phyloP scores from a whole-genome alignment of 2,329 filamentous ascomycete species.

The Rhexocercosporidium sp. region DNA sequence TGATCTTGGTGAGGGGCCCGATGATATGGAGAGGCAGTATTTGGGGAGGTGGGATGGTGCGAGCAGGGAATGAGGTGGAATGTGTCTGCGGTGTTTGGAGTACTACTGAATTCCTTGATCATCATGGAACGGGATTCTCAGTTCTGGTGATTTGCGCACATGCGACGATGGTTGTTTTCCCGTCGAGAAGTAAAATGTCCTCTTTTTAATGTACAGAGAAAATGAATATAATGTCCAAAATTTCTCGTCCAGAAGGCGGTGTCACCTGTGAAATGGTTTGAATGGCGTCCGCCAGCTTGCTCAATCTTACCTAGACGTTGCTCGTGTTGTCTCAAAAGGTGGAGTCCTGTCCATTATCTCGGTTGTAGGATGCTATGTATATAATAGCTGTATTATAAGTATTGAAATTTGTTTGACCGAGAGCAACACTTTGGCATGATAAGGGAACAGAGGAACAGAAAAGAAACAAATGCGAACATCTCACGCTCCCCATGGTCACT shows the following conservation, averaged over 20 bases:
- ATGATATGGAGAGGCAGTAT: slow-evolving; percentile 13
- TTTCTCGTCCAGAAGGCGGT: no score
- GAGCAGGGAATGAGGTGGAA: not conserved
- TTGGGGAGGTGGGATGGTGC: slow-evolving; percentile 5
- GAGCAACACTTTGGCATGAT: not conserved
- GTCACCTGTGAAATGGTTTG: no score
- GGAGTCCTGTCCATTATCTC: not conserved
- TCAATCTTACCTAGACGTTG: not conserved
- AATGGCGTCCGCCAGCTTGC: not conserved
- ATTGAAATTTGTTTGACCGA: not conserved
- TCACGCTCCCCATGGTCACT: not conserved
- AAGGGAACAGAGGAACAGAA: no score
- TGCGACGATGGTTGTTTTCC: not conserved
- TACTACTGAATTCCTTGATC: not conserved
- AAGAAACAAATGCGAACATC: not conserved
- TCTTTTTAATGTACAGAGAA: no score
- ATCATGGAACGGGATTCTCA: not conserved
- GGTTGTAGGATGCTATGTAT: not conserved
- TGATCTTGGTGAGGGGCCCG: not conserved
- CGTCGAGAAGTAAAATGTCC: no score
- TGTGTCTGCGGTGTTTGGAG: not conserved
- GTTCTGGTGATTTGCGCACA: no score
- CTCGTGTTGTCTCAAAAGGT: not conserved
- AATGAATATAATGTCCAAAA: no score
- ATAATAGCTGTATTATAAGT: not conserved